A percentile compares a stretch with the other conserved stretches of the same genome.
These are phyloP conservation scores for Nepenthes gracilis DNA, from an alignment of 148 eudicot genomes.

Conservation along the genomic window DNA sequence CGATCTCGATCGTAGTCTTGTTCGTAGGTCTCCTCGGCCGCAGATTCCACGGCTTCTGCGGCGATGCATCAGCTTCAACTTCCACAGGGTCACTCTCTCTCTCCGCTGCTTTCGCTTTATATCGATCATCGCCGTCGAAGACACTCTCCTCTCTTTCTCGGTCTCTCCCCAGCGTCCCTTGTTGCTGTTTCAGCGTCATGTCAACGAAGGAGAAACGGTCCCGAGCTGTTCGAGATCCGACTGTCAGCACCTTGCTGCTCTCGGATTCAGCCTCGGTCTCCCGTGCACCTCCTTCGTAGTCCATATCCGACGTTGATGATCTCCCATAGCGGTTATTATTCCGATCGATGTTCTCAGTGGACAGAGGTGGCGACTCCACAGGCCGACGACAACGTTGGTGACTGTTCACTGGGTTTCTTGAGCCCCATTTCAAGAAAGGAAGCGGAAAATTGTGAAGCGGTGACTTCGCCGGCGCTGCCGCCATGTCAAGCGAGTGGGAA, in stretches of 20 bases:
- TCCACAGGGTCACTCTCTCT: neutral
- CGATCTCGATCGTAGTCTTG: constrained; percentile 9
- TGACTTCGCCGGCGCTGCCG: constrained; percentile 45
- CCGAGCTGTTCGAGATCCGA: constrained; percentile 14
- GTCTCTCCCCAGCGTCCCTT: constrained; percentile 1
- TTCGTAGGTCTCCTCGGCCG: constrained; percentile 43
- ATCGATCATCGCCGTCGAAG: neutral
- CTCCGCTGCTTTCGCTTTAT: neutral
- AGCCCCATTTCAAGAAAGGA: constrained; percentile 47
- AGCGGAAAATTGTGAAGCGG: constrained; percentile 63
- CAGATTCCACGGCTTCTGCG: constrained; percentile 56
- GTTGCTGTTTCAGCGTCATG: constrained; percentile 4
- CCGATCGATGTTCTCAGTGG: neutral
- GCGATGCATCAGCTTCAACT: constrained; percentile 10
- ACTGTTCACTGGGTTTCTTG: constrained; percentile 21
- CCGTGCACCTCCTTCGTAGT: neutral
- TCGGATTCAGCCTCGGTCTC: constrained; percentile 1
- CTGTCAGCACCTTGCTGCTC: neutral
- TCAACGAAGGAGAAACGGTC: constrained; percentile 9
- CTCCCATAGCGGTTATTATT: neutral
- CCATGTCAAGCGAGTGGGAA: constrained; percentile 18
- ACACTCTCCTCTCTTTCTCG: neutral
- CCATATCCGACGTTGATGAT: neutral
- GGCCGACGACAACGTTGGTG: constrained; percentile 20
- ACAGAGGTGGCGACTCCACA: constrained; percentile 13